Conservation (phyloP, 108 stramenopile genomes). For the Hondaea fermentalgiana region DNA sequence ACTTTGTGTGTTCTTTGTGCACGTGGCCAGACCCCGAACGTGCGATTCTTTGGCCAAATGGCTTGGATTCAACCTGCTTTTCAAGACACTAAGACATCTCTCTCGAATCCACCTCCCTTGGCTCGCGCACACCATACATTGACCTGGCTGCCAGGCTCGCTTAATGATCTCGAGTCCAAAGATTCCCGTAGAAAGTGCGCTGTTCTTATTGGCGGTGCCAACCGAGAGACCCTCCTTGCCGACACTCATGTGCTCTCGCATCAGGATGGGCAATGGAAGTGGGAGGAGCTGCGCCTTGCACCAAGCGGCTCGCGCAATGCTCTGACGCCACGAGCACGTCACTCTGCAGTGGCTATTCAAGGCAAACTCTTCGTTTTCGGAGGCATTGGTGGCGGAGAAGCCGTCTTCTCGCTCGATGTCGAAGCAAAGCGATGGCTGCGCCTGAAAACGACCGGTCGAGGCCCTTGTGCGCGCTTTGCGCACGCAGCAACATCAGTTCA, state of each 20-base stretch:
- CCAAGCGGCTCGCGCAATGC: background rate
- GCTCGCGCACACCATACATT: background rate
- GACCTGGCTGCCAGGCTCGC: background rate
- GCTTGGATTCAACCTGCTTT: background rate
- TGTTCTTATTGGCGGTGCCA: background rate
- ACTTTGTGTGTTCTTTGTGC: too few relatives aligned
- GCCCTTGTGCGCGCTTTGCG: background rate
- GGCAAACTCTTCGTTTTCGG: background rate
- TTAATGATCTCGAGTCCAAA: too few relatives aligned
- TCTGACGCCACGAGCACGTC: background rate
- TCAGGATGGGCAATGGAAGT: background rate
- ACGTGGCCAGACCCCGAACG: too few relatives aligned
- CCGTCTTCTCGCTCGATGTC: background rate
- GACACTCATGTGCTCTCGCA: background rate
- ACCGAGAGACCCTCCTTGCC: background rate
- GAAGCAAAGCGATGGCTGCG: background rate
- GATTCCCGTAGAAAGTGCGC: too few relatives aligned
- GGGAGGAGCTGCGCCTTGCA: background rate
- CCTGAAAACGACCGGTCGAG: background rate
- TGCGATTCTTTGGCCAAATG: background rate
- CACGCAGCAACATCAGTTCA: background rate
- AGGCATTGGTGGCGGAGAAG: constrained; percentile 1
- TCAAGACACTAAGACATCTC: background rate
- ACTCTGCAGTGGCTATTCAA: background rate
- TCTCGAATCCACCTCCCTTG: background rate